Base-by-base conservation (phyloP, 495 filamentous ascomycete species). In the Mycothermus thermophilus region DNA sequence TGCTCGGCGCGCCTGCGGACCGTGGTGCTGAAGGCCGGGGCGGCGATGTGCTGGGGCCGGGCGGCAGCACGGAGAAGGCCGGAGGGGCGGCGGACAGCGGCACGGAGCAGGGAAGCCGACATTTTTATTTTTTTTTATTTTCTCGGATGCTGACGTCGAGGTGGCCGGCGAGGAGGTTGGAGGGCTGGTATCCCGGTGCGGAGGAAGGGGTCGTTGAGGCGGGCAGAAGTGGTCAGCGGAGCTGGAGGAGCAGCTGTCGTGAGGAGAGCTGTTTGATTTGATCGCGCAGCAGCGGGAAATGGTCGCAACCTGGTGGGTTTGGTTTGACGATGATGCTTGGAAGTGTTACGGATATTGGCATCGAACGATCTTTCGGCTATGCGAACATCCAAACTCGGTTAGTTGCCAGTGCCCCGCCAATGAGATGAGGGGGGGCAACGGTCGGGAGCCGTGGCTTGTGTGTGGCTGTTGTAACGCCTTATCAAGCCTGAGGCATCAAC, bases 71-170 rank as follows among this genome's bases (percentile, higher is more conserved):
- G 64, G 62, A 69, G 71, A 59, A 74, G 72, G 66, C 62, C 65
- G 52, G 76, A 65, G 59, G 75, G 63, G 62, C 74, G 72, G 62
- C 79, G 78, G 51, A 72, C 71, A 57, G 77, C 78, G 44, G 72
- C 52, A 55, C 80, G 74, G 62, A 84, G 69, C 52, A 83, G 58
- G 42, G 76, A 73, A 39, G 72, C 61, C 42, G 78, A 74, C 58
- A 77, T 74, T 72, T 78, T 80, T 55, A 52, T 24, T 12, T 22
- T 29, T 19, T 27, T 14, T 18, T 34, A 37, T 16, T n/a, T 25
- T 25, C 22, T 25, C 6, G 22, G 11, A 25, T 25, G 11, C 22
- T 25, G 22, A 11, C 11, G 22, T 25, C 22, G 22, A 25, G 6
- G n/a, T n/a, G n/a, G n/a, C n/a, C n/a, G n/a, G 22, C 22, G 22